Percentiles rank a stretch among this genome's conserved stretches.
phyloP scores from a whole-genome alignment of 1,284 basidiomycete species.

The Mixia osmundae region DNA sequence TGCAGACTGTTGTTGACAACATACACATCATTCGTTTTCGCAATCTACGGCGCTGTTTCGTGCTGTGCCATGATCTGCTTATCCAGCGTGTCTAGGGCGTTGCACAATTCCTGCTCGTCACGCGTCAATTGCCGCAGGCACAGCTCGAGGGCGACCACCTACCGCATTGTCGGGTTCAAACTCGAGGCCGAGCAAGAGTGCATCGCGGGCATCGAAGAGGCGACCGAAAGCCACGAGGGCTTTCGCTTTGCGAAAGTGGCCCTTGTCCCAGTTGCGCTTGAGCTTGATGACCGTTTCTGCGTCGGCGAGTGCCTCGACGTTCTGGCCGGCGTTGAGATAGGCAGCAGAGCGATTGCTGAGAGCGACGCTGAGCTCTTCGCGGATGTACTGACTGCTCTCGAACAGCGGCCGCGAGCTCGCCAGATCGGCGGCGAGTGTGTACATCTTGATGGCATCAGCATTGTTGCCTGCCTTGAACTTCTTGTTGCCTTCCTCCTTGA shows the following conservation, averaged over 20 bases:
- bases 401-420: conserved; percentile 68
- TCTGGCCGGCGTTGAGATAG: conserved; percentile 49
- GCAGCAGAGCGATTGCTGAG: conserved; percentile 81
- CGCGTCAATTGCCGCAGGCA: background rate
- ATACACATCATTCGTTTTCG: too few relatives aligned
- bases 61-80: too few relatives aligned
- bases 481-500: conserved; percentile 8
- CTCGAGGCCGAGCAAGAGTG: conserved; percentile 55
- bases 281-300: conserved; percentile 71
- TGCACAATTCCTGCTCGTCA: background rate
- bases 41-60: too few relatives aligned
- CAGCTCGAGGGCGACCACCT: too few relatives aligned
- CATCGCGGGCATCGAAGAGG: conserved; percentile 54
- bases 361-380: conserved; percentile 70
- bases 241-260: conserved; percentile 77
- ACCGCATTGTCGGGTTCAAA: conserved; percentile 59
- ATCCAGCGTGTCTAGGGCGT: background rate
- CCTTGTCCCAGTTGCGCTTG: conserved; percentile 77
- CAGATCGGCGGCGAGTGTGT: conserved; percentile 58
- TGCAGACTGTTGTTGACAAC: too few relatives aligned
- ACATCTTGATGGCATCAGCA: conserved; percentile 52
- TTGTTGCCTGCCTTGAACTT: conserved; percentile 49
- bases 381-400: conserved; percentile 56
- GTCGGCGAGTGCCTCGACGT: conserved; percentile 61
- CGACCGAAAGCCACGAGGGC: conserved; percentile 54